These are phyloP conservation scores for Populus euphratica DNA, from an alignment of 345 rosid species.

Conservation along the genomic window DNA sequence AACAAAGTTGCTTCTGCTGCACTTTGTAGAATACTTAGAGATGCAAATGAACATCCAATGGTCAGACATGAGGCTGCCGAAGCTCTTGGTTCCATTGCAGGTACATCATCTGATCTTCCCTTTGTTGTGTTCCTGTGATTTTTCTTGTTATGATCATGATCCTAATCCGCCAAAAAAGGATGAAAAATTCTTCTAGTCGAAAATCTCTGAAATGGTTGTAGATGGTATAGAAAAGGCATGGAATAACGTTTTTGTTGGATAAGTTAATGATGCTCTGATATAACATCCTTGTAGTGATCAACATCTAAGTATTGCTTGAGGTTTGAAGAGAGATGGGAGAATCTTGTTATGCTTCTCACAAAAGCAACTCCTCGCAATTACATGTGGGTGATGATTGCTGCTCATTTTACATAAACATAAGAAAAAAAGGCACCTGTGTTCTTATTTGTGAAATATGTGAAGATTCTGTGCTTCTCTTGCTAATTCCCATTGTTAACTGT, in stretches of 20 bases:
- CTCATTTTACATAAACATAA: background rate
- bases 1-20: conserved; percentile 80
- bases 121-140: background rate
- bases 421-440: background rate
- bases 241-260: background rate
- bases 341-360: background rate
- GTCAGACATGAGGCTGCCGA: conserved; percentile 99
- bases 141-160: background rate
- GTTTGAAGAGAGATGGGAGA: background rate
- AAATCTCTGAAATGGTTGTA: background rate
- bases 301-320: background rate
- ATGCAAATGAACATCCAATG: conserved; percentile 83
- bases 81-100: conserved; percentile 97
- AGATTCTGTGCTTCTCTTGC: background rate
- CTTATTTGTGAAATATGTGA: background rate
- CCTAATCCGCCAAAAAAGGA: no score
- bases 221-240: background rate
- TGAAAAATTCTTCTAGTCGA: background rate
- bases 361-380: background rate
- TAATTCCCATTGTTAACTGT: no score
- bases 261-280: background rate
- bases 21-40: conserved; percentile 62
- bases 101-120: conserved; percentile 27
- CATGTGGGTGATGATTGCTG: background rate
- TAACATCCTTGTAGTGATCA: background rate